Evolutionary conservation across 2,329 filamentous ascomycete genomes (phyloP).

Genomic region (Ilyonectria robusta): DNA sequence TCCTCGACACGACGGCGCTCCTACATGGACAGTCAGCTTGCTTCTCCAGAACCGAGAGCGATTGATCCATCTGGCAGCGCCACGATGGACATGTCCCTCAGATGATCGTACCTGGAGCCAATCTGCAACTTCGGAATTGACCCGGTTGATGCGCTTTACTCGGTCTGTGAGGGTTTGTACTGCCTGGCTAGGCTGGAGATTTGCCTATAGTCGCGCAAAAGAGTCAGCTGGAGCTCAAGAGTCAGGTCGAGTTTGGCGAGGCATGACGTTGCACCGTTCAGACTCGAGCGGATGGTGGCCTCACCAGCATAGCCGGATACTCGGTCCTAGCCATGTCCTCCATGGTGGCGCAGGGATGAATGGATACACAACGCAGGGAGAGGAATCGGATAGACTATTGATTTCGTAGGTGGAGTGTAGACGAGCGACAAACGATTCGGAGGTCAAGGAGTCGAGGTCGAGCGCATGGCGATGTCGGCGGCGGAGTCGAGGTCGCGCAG

Average conservation of each 20-base stretch:
- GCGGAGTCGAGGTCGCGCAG: conserved; percentile 14
- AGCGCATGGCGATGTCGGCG: conserved; percentile 32
- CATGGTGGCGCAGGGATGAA: conserved; percentile 62
- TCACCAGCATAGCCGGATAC: conserved; percentile 95
- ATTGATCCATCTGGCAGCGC: conserved; percentile 4
- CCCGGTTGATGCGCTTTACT: conserved; percentile 85
- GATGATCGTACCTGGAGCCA: conserved; percentile 85
- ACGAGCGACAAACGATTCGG: conserved; percentile 15
- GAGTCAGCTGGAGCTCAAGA: conserved; percentile 34
- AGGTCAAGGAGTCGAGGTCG: conserved; percentile 15
- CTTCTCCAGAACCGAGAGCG: background rate
- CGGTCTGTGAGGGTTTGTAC: conserved; percentile 87
- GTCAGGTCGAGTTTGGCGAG: conserved; percentile 17
- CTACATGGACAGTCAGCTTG: conserved; percentile 61
- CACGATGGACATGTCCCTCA: conserved; percentile 5
- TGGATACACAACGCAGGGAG: conserved; percentile 30
- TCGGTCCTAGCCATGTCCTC: conserved; percentile 87
- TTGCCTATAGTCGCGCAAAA: conserved; percentile 68
- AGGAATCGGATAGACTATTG: conserved; percentile 17
- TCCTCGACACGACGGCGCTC: conserved; percentile 95
- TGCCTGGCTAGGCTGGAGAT: conserved; percentile 85
- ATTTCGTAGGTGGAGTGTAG: background rate
- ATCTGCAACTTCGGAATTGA: conserved; percentile 94
- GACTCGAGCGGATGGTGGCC: conserved; percentile 51
- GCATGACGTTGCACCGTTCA: conserved; percentile 11